Conservation (phyloP, 2,329 filamentous ascomycete species). For the Curvularia sp. region DNA sequence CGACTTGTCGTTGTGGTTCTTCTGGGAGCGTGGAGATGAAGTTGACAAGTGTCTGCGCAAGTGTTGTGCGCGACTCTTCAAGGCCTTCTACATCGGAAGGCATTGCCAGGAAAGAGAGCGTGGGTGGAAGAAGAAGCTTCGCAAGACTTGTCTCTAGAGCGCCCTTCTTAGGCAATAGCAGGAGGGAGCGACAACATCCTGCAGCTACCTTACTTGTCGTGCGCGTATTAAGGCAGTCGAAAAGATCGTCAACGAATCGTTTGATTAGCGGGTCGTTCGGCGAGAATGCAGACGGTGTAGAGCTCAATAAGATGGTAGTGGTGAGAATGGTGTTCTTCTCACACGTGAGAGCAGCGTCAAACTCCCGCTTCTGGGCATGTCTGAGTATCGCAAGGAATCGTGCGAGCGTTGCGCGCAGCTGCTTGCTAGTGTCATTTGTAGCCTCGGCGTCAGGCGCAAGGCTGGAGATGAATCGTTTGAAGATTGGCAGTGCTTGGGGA, state of each 20-base stretch:
- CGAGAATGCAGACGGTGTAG: slow-evolving; percentile 74
- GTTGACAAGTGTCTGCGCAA: slow-evolving; percentile 77
- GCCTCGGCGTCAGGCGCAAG: slow-evolving; percentile 61
- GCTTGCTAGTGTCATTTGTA: slow-evolving; percentile 64
- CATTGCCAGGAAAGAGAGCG: slow-evolving; percentile 76
- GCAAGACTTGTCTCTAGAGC: slow-evolving; percentile 65
- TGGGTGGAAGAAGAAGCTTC: slow-evolving; percentile 74
- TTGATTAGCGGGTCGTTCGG: slow-evolving; percentile 76
- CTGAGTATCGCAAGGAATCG: slow-evolving; percentile 83
- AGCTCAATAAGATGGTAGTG: slow-evolving; percentile 86
- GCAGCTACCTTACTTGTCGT: slow-evolving; percentile 90
- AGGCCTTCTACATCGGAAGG: slow-evolving; percentile 73
- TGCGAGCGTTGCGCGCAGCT: slow-evolving; percentile 81
- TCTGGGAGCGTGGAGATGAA: slow-evolving; percentile 62
- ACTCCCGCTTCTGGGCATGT: slow-evolving; percentile 76
- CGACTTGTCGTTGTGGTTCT: slow-evolving; percentile 53
- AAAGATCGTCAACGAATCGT: slow-evolving; percentile 77
- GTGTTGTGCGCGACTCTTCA: slow-evolving; percentile 72
- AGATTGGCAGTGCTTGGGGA: slow-evolving; percentile 85
- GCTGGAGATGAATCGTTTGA: slow-evolving; percentile 86
- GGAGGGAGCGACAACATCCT: slow-evolving; percentile 84
- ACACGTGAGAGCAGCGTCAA: slow-evolving; percentile 78
- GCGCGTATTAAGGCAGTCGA: slow-evolving; percentile 81
- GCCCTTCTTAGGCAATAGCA: slow-evolving; percentile 66
- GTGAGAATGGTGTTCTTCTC: slow-evolving; percentile 93